Base-by-base conservation (phyloP, 2,329 filamentous ascomycete genomes). In the Apiospora phragmitis region DNA sequence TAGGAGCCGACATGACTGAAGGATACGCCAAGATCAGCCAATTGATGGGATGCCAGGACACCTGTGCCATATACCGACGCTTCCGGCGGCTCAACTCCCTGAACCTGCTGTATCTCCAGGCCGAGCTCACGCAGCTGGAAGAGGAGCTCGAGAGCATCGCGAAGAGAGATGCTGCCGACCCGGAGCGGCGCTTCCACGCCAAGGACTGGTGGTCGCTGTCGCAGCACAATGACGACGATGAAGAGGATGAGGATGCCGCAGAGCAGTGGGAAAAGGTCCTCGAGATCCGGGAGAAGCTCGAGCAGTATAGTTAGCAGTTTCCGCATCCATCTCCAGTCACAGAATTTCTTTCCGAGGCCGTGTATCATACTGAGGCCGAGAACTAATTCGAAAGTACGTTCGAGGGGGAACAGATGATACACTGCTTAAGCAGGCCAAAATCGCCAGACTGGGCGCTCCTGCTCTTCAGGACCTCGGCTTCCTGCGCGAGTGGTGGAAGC, bases 181-280 rank as follows among this genome's bases (percentile, higher is more conserved):
- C 62, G 1, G 62, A 65, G 11, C 16, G 68, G n/a, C 26, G 21
- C 7, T 69, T 41, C 41, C 59, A 47, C 21, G 51, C 26, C 42
- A 68, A 55, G n/a, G 70, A 72, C 45, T 72, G 71, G 71, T 71
- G 68, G 71, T 71, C 68, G 29, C 68, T 72, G 5, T 66, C 71
- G 3, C 68, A 72, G 1, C 62, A 69, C n/a, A 41, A 65, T 5
- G 66, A 69, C 11, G 70, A 71, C 3, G 43, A 7, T 2, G 70
- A 67, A 43, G 51, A 67, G 2, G 68, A 68, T 7, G 68, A 68
- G 29, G 65, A 67, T 5, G 70, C 69, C 14, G 51, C 21, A 2
- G 70, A 71, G 32, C 71, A 72, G 24, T 72, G 71, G 71, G 55
- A 72, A 0, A 72, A 72, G 32, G 18, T 70, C 14, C 70, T 71